These are phyloP conservation scores for Geosiphon pyriformis DNA, from an alignment of 192 early-diverging fungal genomes.

Conservation along the genomic window DNA sequence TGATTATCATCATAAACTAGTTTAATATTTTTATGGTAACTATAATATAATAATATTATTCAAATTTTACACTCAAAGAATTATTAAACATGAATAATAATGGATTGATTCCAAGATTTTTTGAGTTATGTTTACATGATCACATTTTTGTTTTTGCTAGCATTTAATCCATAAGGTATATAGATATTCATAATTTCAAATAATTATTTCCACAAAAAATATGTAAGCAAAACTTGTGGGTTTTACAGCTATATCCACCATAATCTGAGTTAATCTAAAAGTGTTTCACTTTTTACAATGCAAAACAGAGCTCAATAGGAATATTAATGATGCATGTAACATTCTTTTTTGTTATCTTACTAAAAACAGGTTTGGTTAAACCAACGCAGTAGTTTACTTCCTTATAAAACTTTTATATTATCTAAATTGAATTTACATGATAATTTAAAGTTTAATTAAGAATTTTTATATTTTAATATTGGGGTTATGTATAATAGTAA, in stretches of 20 bases:
- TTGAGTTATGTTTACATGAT: background rate
- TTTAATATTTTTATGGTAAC: background rate
- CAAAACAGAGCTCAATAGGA: background rate
- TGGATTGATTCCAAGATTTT: background rate
- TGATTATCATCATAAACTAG: background rate
- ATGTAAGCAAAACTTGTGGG: background rate
- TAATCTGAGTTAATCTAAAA: background rate
- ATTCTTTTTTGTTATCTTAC: conserved; percentile 12
- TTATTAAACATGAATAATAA: background rate
- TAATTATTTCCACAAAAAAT: background rate
- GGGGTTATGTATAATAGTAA: background rate
- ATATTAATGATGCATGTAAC: conserved; percentile 15
- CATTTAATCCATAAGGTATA: background rate
- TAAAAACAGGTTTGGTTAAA: no score
- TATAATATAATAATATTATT: conserved; percentile 1
- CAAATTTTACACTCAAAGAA: conserved; percentile 9
- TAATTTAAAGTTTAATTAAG: background rate
- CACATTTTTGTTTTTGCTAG: background rate
- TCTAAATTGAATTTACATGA: no score
- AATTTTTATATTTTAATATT: background rate
- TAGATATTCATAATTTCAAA: background rate
- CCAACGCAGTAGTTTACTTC: background rate
- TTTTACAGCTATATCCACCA: background rate
- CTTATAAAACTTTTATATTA: background rate
- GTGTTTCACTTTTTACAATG: background rate